Evolutionary conservation across 148 eudicot species (phyloP), one percentile per base, ranked within the genome.

Genomic region (Beta vulgaris): DNA sequence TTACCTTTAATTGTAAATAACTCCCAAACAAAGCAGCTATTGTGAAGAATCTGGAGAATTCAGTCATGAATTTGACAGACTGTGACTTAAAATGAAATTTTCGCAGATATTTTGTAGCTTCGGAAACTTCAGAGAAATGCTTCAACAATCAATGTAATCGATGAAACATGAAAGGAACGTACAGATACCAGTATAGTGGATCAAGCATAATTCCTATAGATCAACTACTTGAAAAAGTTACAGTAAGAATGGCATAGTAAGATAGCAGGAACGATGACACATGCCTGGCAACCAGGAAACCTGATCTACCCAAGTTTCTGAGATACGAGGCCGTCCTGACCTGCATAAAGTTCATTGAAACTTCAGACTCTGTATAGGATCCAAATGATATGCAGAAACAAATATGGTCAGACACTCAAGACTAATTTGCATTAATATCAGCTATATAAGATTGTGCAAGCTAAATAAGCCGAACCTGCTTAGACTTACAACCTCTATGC

Each of bases 231-330:
- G 31, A 23, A 61, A 46, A 61, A 12, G 26, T 49, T 34, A 35
- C 44, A 34, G 18, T 73, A 73, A 15, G 68, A 59, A 13, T 4
- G 23, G 12, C 51, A 14, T 15, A 28, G 40, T 42, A 23, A 59
- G 61, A 42, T 57, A 34, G 73, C 29, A 76, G 32, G n/a, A 57
- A 66, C 26, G 37, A 37, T 29, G 60, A 67, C 35, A 81, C 87
- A 46, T 87, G 73, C 98, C 98, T 86, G 93, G 80, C 39, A 86
- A 73, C 98, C 98, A 95, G 51, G 89, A 89, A 77, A 95, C 97
- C 70, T 91, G 97, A 83, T 95, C 97, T 75, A 82, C 87, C 98
- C 98, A 95, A 82, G 97, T 58, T 57, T 82, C 86, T 60, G 93
- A 76, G 82, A 80, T 81, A 68, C 91, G 87, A 37, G 98, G 98